Conservation (phyloP, 1,139 yeast species). For the Debaryomyces fabryi region DNA sequence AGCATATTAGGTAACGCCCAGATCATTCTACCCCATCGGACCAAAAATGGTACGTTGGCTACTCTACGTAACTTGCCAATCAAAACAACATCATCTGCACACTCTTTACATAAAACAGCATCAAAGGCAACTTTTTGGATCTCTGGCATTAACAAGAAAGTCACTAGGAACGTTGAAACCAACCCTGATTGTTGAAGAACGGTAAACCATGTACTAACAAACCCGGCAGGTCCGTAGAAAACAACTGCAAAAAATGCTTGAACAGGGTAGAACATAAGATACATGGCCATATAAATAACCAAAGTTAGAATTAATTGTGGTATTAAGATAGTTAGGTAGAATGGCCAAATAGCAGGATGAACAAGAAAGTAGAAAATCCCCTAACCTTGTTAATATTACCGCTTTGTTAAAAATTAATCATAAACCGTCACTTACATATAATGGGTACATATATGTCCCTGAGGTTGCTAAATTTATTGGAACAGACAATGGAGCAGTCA, state of each 20-base stretch:
- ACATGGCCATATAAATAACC: slow-evolving; percentile 43
- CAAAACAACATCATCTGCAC: slow-evolving; percentile 51
- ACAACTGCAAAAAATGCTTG: slow-evolving; percentile 48
- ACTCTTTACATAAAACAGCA: slow-evolving; percentile 52
- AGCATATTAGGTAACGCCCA: slow-evolving; percentile 28
- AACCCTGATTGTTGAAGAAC: slow-evolving; percentile 55
- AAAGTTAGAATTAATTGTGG: slow-evolving; percentile 54
- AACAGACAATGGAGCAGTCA: slow-evolving; percentile 5
- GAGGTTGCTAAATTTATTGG: slow-evolving; percentile 23
- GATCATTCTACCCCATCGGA: slow-evolving; percentile 25
- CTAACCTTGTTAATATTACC: slow-evolving; percentile 16
- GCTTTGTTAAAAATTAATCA: background rate
- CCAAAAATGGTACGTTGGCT: slow-evolving; percentile 35
- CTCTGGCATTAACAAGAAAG: slow-evolving; percentile 56
- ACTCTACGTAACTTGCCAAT: slow-evolving; percentile 45
- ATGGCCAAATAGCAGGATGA: slow-evolving; percentile 55
- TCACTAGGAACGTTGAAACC: slow-evolving; percentile 52
- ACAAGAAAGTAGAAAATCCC: slow-evolving; percentile 49
- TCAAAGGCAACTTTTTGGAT: slow-evolving; percentile 62
- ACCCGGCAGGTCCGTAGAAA: slow-evolving; percentile 58
- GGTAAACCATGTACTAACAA: slow-evolving; percentile 56
- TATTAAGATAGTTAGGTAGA: slow-evolving; percentile 46
- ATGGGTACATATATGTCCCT: slow-evolving; percentile 31
- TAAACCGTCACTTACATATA: slow-evolving; percentile 22
- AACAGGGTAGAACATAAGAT: slow-evolving; percentile 48